These are phyloP conservation scores for Pseudopyricularia cyperi DNA, from an alignment of 2,329 filamentous ascomycete genomes.

Conservation along the genomic window DNA sequence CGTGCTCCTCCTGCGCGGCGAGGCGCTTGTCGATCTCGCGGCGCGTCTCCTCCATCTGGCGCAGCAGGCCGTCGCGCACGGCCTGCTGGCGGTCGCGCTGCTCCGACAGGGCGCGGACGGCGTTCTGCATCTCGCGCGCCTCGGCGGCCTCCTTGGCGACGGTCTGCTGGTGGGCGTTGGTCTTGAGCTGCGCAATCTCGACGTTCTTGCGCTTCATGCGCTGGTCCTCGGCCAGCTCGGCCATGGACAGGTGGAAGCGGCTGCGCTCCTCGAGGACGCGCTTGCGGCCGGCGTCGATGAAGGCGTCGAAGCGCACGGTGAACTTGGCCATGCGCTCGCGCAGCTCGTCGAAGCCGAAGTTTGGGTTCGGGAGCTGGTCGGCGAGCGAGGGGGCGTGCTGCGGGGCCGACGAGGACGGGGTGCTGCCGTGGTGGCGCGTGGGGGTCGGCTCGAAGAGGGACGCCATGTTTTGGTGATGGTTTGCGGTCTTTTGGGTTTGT, in stretches of 20 bases:
- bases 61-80: conserved; percentile 41
- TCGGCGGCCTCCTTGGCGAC: conserved; percentile 68
- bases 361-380: conserved; percentile 72
- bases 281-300: conserved; percentile 85
- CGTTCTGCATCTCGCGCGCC: conserved; percentile 58
- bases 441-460: conserved; percentile 56
- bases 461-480: conserved; percentile 26
- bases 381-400: conserved; percentile 54
- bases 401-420: conserved; percentile 42
- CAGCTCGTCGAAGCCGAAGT: conserved; percentile 92
- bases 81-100: conserved; percentile 50
- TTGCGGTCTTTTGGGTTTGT: not conserved
- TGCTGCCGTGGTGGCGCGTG: conserved; percentile 39
- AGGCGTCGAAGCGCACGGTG: conserved; percentile 78
- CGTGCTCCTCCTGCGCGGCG: conserved; percentile 60
- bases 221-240: conserved; percentile 81
- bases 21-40: conserved; percentile 55
- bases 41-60: conserved; percentile 55
- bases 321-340: conserved; percentile 93
- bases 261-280: conserved; percentile 87
- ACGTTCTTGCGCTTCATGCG: conserved; percentile 81
- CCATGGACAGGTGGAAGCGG: conserved; percentile 79
- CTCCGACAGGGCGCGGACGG: conserved; percentile 42
- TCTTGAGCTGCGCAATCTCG: conserved; percentile 65
- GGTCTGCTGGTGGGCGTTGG: conserved; percentile 56